Percentiles rank a stretch among this genome's conserved stretches.
Conservation (phyloP, 441 rosid genomes). For the Syzygium malaccense region DNA sequence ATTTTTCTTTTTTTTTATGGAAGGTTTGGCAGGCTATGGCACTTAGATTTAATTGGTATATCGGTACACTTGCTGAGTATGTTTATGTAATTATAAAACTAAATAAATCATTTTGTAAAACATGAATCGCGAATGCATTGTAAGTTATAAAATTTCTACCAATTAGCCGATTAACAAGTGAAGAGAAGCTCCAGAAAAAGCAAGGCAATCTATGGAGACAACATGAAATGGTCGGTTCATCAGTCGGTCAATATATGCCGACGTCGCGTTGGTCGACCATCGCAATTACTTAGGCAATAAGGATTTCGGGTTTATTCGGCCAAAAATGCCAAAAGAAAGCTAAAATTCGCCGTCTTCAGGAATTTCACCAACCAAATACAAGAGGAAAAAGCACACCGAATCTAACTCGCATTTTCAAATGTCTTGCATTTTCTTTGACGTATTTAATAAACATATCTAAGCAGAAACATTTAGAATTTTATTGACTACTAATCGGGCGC, state of each 20-base stretch:
- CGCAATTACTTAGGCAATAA: background rate
- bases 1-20: accelerated
- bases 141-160: background rate
- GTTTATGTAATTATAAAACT: too few species aligned
- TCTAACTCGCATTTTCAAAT: background rate
- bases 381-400: background rate
- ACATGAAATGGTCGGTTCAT: background rate
- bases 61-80: background rate
- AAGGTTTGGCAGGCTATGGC: background rate
- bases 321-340: background rate
- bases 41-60: background rate
- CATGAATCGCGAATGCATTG: background rate
- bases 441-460: background rate
- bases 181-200: too few species aligned
- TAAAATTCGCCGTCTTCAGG: background rate
- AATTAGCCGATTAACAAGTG: background rate
- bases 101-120: background rate
- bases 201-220: too few species aligned
- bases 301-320: background rate
- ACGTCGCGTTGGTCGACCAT: background rate
- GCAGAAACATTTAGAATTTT: background rate
- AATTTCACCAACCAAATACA: background rate
- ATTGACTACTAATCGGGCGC: background rate
- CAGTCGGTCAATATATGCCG: background rate
- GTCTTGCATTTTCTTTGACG: background rate